Evolutionary conservation across 805 yeast genomes (phyloP).

Genomic region (Candida chilensis): DNA sequence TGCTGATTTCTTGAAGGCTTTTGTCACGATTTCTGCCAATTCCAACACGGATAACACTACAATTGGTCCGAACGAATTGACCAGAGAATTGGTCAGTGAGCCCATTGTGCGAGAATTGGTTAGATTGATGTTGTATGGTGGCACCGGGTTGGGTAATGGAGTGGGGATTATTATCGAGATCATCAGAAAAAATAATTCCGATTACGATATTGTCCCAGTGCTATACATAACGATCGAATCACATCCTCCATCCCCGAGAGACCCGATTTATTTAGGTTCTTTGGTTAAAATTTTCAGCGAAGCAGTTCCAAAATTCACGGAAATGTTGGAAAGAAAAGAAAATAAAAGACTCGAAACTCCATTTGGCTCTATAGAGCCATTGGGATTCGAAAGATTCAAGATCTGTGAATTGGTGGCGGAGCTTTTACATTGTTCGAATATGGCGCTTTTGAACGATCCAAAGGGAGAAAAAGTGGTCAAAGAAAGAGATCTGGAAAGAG

Average conservation of each 20-base stretch:
- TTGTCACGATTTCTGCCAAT: conserved; percentile 89
- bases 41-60: conserved; percentile 84
- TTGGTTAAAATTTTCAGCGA: conserved; percentile 72
- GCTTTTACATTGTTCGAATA: conserved; percentile 92
- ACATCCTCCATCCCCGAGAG: conserved; percentile 89
- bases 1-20: conserved; percentile 90
- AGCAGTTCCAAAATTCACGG: conserved; percentile 61
- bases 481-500: conserved; percentile 63
- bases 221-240: conserved; percentile 73
- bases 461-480: conserved; percentile 59
- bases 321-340: conserved; percentile 37
- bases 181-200: conserved; percentile 92
- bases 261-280: conserved; percentile 87
- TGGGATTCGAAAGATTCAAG: conserved; percentile 88
- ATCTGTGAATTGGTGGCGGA: conserved; percentile 92
- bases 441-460: conserved; percentile 80
- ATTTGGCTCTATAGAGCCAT: conserved; percentile 57
- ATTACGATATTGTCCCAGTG: conserved; percentile 86
- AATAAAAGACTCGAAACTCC: conserved; percentile 46
- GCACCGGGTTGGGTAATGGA: conserved; percentile 86
- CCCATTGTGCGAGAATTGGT: conserved; percentile 60
- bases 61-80: conserved; percentile 91
- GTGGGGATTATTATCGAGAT: conserved; percentile 93
- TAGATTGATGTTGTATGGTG: conserved; percentile 69
- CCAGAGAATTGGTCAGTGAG: conserved; percentile 81